Base-by-base conservation (phyloP, 2,329 filamentous ascomycete genomes). In the Phoma herbarum region DNA sequence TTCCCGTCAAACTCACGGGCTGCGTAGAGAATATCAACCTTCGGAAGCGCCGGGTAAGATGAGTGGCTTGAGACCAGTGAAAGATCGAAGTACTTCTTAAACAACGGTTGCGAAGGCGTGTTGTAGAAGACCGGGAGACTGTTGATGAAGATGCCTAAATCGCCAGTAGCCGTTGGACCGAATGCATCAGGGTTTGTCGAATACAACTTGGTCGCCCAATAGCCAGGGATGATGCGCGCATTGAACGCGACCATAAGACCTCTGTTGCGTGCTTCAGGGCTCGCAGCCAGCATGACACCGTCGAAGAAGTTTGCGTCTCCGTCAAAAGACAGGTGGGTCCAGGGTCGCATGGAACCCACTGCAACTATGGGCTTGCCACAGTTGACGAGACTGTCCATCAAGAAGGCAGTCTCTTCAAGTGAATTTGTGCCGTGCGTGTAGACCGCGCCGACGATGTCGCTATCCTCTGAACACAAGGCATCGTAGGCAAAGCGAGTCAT, bases 391-490 rank as follows among this genome's bases (percentile, higher is more conserved):
- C 60, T 59, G 48, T 73, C 70, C 45, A 74, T 57, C 5, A 72
- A 63, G 37, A 73, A 72, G 1, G 63, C 69, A 0, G 71, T 73
- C 52, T 73, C 71, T 44, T 72, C 71, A 28, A 73, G 62, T 0
- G 70, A 71, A 26, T 73, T 73, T 0, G 70, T 73, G 12, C 70
- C 70, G 42, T 73, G 70, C 0, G 70, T 73, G 48, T 63, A 73
- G 16, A 73, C 61, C 0, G 70, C 70, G 10, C 71, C 71, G 10
- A 57, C 63, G 6, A 73, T 73, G 28, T 73, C 71, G 25, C 69
- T 72, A 37, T 73, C 70, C 11, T 56, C 44, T 0, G 68, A 71
- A 29, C 70, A 73, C 2, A 73, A 7, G 4, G 49, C 49, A 10
- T 52, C 49, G 29, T 52, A 16, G 14, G 49, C 64, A 42, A 73